These are phyloP conservation scores for Solanum rostratum DNA, from an alignment of 257 asterid genomes.

Conservation along the genomic window DNA sequence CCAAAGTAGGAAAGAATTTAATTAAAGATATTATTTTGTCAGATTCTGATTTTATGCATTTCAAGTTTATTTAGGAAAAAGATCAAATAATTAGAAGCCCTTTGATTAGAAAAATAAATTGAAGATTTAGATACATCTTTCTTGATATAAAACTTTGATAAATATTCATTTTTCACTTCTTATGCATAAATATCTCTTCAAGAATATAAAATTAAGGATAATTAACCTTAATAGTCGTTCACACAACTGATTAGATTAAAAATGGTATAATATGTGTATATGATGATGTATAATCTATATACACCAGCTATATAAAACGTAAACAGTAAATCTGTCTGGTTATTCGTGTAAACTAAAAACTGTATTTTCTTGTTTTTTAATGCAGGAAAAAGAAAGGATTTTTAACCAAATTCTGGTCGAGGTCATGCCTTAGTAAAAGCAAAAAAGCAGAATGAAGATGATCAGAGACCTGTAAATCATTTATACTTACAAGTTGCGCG, in stretches of 20 bases:
- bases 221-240: no score
- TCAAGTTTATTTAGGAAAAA: not conserved
- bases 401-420: conserved; percentile 22
- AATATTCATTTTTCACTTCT: not conserved
- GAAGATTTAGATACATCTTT: not conserved
- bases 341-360: not conserved
- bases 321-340: not conserved
- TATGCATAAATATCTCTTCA: not conserved
- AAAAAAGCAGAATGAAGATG: conserved; percentile 11
- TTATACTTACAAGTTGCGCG: not conserved
- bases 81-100: not conserved
- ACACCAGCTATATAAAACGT: not conserved
- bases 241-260: no score
- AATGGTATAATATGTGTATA: no score
- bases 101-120: not conserved
- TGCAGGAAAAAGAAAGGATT: conserved; percentile 43
- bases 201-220: not conserved
- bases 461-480: not conserved
- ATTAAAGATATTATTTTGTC: not conserved
- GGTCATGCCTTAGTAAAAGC: conserved; percentile 19
- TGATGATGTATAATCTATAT: not conserved
- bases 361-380: not conserved
- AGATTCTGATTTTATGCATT: not conserved
- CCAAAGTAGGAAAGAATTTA: not conserved
- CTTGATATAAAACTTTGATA: not conserved